Evolutionary conservation across 2,329 filamentous ascomycete genomes (phyloP).

Genomic region (Eutypella sp.): DNA sequence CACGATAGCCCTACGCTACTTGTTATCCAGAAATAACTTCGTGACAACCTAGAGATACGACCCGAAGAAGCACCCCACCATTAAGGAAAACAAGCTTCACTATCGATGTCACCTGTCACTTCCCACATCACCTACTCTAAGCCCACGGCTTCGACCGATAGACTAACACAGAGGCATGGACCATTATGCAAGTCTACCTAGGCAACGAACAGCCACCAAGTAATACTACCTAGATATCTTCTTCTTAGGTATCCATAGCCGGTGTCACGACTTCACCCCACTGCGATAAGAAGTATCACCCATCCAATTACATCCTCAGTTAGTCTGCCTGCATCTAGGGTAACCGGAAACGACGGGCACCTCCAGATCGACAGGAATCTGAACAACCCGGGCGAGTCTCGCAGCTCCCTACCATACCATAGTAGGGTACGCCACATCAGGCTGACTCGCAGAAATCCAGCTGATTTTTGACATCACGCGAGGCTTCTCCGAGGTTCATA

Average conservation of each 20-base stretch:
- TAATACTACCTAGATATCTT: not conserved
- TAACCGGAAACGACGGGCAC: not conserved
- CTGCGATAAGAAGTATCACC: not conserved
- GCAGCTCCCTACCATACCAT: not conserved
- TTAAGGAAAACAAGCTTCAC: not conserved
- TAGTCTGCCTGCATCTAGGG: not conserved
- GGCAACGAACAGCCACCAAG: too few species aligned
- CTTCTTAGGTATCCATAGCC: not conserved
- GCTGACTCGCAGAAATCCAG: not conserved
- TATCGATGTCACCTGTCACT: too few species aligned
- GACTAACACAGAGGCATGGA: too few species aligned
- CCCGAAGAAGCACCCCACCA: not conserved
- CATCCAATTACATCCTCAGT: not conserved
- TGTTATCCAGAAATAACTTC: too few species aligned
- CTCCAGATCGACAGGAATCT: not conserved
- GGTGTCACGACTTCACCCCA: not conserved
- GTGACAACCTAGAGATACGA: too few species aligned
- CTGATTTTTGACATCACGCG: not conserved
- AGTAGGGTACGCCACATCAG: not conserved
- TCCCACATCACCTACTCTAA: too few species aligned
- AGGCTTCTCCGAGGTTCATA: not conserved
- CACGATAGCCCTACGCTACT: too few species aligned
- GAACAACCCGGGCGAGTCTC: not conserved
- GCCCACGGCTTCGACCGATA: too few species aligned
- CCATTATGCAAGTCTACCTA: too few species aligned